Conservation (phyloP, 805 yeast species). For the Saturnispora kantuleensis region DNA sequence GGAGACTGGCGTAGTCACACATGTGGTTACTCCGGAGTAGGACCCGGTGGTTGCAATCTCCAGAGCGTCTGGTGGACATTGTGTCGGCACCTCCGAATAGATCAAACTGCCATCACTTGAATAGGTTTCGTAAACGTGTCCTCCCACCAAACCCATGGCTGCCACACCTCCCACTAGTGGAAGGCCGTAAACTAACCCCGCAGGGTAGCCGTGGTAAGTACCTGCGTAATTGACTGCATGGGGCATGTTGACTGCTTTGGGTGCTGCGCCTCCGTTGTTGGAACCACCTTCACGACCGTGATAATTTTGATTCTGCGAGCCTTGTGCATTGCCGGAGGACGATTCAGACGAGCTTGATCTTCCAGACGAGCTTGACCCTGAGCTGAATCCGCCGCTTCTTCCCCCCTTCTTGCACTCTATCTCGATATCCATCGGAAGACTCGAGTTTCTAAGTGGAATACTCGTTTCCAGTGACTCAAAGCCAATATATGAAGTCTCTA, state of each 20-base stretch:
- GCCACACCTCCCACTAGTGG: conserved; percentile 9
- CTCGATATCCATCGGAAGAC: neutral
- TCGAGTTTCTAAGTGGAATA: too few species aligned
- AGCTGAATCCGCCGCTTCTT: conserved; percentile 1
- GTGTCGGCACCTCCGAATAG: conserved; percentile 11
- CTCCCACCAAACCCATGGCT: conserved; percentile 2
- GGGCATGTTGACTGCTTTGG: conserved; percentile 4
- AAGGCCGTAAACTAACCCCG: conserved; percentile 8
- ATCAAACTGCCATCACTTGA: conserved; percentile 6
- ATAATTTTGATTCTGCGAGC: conserved; percentile 1
- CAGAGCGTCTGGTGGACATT: conserved; percentile 4
- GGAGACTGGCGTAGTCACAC: conserved; percentile 2
- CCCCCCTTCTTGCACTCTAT: conserved; percentile 1
- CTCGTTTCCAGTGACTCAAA: too few species aligned
- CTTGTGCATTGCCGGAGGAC: conserved; percentile 3
- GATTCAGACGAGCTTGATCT: neutral
- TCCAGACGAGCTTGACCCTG: neutral
- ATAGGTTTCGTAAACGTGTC: conserved; percentile 12
- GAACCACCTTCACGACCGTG: conserved; percentile 2
- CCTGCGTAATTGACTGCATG: conserved; percentile 5
- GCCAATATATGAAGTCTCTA: too few species aligned
- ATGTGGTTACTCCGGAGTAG: conserved; percentile 5
- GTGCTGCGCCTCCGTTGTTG: conserved; percentile 13
- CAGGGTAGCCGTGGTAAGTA: conserved; percentile 9
- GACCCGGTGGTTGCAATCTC: conserved; percentile 1